phyloP scores from a whole-genome alignment of 768 basidiomycete genomes.

The Phlebiopsis gigantea region DNA sequence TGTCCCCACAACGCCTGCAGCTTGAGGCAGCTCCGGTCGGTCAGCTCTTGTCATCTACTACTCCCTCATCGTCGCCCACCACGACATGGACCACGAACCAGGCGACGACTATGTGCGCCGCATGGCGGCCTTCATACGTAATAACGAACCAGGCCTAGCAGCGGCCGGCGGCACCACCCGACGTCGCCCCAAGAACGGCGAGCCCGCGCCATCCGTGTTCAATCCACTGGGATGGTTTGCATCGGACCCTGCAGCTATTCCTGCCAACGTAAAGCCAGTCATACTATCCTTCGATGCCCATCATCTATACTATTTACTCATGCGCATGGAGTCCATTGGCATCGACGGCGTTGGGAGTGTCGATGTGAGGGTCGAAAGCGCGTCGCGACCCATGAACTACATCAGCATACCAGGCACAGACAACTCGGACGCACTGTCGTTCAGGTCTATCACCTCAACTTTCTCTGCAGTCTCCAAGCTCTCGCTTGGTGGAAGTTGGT shows the following conservation, averaged over 20 bases:
- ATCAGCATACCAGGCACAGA: slow-evolving; percentile 50
- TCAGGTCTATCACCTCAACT: slow-evolving; percentile 72
- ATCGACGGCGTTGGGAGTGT: slow-evolving; percentile 65
- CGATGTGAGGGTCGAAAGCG: slow-evolving; percentile 68
- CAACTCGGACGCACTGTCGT: slow-evolving; percentile 69
- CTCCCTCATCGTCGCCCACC: slow-evolving; percentile 17
- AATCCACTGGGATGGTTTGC: slow-evolving; percentile 63
- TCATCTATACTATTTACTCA: slow-evolving; percentile 83
- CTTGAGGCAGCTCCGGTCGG: slow-evolving; percentile 1
- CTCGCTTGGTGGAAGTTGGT: slow-evolving; percentile 73
- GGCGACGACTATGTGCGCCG: slow-evolving; percentile 76
- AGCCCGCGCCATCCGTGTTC: slow-evolving; percentile 34
- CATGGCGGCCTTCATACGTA: slow-evolving; percentile 64
- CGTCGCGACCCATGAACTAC: slow-evolving; percentile 75
- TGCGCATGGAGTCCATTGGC: slow-evolving; percentile 80
- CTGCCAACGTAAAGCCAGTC: slow-evolving; percentile 47
- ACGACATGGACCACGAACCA: slow-evolving; percentile 45
- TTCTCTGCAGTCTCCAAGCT: slow-evolving; percentile 71
- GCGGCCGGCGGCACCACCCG: slow-evolving; percentile 51
- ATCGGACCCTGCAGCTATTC: slow-evolving; percentile 27
- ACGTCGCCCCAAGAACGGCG: slow-evolving; percentile 33
- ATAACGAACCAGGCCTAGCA: slow-evolving; percentile 70
- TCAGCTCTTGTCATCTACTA: slow-evolving; percentile 8
- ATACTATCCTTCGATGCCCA: slow-evolving; percentile 70
- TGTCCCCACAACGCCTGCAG: neutral